Base-by-base conservation (phyloP, 176 grass and related monocot species). In the Elaeis guineensis region DNA sequence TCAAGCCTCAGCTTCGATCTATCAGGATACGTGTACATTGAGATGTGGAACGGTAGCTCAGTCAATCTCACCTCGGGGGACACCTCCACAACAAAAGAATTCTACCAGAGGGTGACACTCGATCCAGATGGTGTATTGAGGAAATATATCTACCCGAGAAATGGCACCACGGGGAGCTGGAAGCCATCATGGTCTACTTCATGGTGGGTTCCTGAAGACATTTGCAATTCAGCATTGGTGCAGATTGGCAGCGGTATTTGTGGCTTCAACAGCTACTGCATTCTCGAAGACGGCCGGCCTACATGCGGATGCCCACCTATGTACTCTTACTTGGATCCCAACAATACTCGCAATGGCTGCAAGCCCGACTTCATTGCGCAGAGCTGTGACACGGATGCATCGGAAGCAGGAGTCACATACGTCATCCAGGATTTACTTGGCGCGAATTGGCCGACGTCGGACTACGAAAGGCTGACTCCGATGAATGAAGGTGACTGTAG, bases 251-350 rank as follows among this genome's bases (percentile, higher is more conserved):
- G 71, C 44, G 82, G 82, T 4, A 55, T 18, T 17, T 85, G 78
- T 0, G 75, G 82, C 2, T 85, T 77, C 57, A 85, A 82, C 63
- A 69, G 82, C 12, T 78, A 78, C 56, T 87, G 74, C 60, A 74
- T 4, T 14, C 68, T 25, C 1, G 51, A 64, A 35, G 52, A 19
- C n/a, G 58, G 49, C 19, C 54, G 5, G 16, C 58, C 28, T 17
- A 16, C 54, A 23, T 86, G 81, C 59, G 5, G 7, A 4, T 84
- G 81, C 57, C 81, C 81, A 17, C 73, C 49, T 7, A 3, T 49
- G 9, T 77, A 85, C 63, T 73, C 68, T 7, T 69, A 69, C 30
- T 18, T 65, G 23, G 66, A 85, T 19, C 59, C 55, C 1, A 50
- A 57, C 0, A 65, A 49, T 14, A 58, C 64, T 57, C 76, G 82